Evolutionary conservation across 2,329 filamentous ascomycete species (phyloP), one percentile per base, ranked within the genome.

Genomic region (Trichophyton benhamiae): DNA sequence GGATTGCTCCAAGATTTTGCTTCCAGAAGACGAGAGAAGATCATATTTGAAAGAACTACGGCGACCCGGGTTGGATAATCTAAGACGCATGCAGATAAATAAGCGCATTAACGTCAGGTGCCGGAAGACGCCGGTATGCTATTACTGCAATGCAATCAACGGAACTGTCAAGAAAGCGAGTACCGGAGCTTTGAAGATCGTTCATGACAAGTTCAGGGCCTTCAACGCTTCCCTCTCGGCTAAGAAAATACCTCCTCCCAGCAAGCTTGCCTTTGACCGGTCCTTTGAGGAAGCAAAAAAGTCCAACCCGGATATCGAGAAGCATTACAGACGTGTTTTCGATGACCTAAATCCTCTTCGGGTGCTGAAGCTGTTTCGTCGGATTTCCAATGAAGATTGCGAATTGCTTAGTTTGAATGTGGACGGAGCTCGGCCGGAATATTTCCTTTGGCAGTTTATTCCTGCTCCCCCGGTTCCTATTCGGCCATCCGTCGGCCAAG

Each of bases 361-460:
- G 63, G 89, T 95, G 0, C 77, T 97, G 61, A 95, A 95, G 67
- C 82, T 99, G 36, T 96, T 99, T 78, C 91, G 91, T 73, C 85
- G 87, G 70, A 90, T 99, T 61, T 87, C 85, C 11, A 83, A 88
- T 1, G 83, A 84, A 6, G 94, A 99, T 72, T 96, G 92, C 72
- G 91, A 97, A 73, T 80, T 99, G 22, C 80, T 99, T 0, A 92
- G 92, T 3, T 83, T 99, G 68, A 86, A 96, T 69, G 89, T 91
- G 0, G 81, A 83, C 13, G 91, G 96, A 68, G 90, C 90, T 9
- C 83, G 91, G 17, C 94, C 94, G 0, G 94, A 99, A 72, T 95
- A 95, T 85, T 95, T 97, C 72, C 84, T 99, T 52, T 99, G 94
- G 94, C 91, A 96, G 71, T 95, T 91, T 69, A 82, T 99, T 41